These are phyloP conservation scores for Talaromyces proteolyticus DNA, from an alignment of 495 filamentous ascomycete species.

Conservation along the genomic window DNA sequence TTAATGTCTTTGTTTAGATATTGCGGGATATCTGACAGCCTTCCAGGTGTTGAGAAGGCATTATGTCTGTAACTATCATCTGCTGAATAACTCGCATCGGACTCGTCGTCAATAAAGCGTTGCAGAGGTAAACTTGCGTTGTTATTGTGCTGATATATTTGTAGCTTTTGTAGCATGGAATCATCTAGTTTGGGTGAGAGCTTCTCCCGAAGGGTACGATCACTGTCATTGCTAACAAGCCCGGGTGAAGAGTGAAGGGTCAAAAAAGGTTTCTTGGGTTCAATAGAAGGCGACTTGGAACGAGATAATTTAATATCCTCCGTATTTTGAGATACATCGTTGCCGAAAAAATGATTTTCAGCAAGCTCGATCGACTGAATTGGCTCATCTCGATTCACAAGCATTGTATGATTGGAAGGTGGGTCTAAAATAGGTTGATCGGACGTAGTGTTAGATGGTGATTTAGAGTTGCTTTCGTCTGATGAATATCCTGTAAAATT, in stretches of 20 bases:
- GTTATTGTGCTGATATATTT: constrained; percentile 21
- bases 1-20: not conserved
- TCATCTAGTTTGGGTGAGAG: constrained; percentile 2
- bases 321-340: not conserved
- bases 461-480: not conserved
- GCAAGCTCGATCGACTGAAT: not conserved
- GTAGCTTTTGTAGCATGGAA: not conserved
- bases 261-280: not conserved
- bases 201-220: constrained; percentile 23
- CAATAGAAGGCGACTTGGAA: not conserved
- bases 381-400: not conserved
- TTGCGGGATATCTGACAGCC: not conserved
- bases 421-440: not conserved
- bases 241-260: constrained; percentile 3
- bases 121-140: constrained; percentile 37
- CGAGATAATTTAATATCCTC: not conserved
- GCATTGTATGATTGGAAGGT: not conserved
- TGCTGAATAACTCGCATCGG: not conserved
- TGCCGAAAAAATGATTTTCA: not conserved
- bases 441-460: not conserved
- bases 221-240: constrained; percentile 8
- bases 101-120: constrained; percentile 40
- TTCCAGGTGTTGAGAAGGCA: not conserved
- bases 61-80: not conserved
- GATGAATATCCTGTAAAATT: not conserved